Percentiles rank a stretch among this genome's conserved stretches.
These are phyloP conservation scores for Corinectria fuckeliana DNA, from an alignment of 2,329 filamentous ascomycete species.

Conservation along the genomic window DNA sequence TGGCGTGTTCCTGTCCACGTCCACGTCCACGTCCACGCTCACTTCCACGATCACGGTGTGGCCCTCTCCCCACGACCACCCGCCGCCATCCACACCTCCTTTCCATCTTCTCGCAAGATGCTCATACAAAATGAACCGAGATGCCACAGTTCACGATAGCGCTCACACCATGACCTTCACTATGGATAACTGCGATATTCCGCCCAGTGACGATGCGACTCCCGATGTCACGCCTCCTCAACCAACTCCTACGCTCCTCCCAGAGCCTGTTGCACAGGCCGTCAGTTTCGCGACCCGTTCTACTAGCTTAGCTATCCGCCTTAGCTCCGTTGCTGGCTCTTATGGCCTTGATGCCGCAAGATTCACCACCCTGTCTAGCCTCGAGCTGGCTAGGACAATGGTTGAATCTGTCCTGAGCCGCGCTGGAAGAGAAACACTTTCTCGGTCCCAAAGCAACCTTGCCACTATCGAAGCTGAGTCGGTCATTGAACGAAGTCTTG, in stretches of 20 bases:
- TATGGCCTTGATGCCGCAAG: constrained; percentile 61
- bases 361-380: constrained; percentile 62
- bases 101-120: constrained; percentile 1
- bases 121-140: not conserved
- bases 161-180: not conserved
- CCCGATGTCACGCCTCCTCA: constrained; percentile 29
- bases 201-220: too few species aligned
- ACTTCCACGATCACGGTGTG: not conserved
- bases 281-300: constrained; percentile 68
- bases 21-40: not conserved
- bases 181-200: constrained; percentile 30
- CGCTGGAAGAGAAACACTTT: constrained; percentile 58
- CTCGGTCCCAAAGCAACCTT: constrained; percentile 53
- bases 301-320: constrained; percentile 61
- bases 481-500: constrained; percentile 62
- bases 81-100: not conserved
- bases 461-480: constrained; percentile 61
- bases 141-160: constrained; percentile 13
- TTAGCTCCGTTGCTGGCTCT: constrained; percentile 58
- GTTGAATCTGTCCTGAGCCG: constrained; percentile 61
- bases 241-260: constrained; percentile 58
- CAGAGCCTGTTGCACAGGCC: constrained; percentile 61
- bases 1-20: constrained; percentile 18
- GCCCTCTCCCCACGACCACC: not conserved
- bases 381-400: constrained; percentile 62